Evolutionary conservation across 2,329 filamentous ascomycete genomes (phyloP), one percentile per base, ranked within the genome.

Genomic region (Alternaria triticimaculans): DNA sequence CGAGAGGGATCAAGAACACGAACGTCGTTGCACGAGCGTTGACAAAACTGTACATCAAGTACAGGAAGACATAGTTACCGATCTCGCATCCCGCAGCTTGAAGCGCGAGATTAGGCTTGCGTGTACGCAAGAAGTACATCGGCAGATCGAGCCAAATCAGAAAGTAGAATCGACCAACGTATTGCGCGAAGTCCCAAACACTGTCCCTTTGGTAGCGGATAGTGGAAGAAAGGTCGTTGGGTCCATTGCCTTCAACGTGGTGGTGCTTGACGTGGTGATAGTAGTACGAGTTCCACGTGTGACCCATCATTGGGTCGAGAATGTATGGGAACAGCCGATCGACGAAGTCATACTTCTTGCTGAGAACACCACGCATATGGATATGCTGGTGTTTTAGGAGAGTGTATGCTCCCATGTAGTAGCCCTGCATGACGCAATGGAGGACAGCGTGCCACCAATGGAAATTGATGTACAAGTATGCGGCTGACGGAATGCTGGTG

Each of bases 261-360:
- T 95, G 92, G 74, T 94, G 91, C 82, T 95, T 95, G 75, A 94
- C 91, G 73, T 95, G 92, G 75, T 95, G 92, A 75, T 93, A 94
- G 77, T 87, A 95, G 81, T 95, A 95, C 2, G 89, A 90, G 80
- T 95, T 93, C 91, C 91, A 94, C 0, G 92, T 94, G 74, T 95
- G 92, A 11, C 92, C 92, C 87, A 93, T 91, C 60, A 95, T 80
- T 0, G 92, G 92, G 69, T 94, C 90, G 11, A 88, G 82, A 44
- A 94, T 78, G 75, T 93, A 95, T 0, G 92, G 92, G 70, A 94
- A 94, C 2, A 85, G 56, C 6, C 80, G 75, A 73, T 95, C 92
- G 62, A 94, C 78, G 28, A 85, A 72, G 33, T 81, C 80, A 58
- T 85, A 87, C 8, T 81, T 76, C 71, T 86, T 87, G 23, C 83